Conservation (phyloP, 768 basidiomycete genomes). For the Russula sp. region DNA sequence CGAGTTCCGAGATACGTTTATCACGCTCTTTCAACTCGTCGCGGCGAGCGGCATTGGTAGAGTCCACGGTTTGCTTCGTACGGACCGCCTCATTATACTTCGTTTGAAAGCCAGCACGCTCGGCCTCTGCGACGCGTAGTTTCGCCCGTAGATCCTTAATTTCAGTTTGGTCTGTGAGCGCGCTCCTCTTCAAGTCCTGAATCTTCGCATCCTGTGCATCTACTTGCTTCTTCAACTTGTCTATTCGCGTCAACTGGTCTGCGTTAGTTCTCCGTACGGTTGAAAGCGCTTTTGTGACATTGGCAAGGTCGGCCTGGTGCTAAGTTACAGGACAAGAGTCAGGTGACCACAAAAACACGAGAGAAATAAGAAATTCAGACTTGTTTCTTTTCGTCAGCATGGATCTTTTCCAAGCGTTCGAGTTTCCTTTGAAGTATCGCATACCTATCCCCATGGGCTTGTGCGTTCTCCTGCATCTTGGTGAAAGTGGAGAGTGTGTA, state of each 20-base stretch:
- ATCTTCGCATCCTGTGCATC: slow-evolving; percentile 55
- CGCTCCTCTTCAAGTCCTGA: slow-evolving; percentile 56
- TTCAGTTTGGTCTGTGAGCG: slow-evolving; percentile 53
- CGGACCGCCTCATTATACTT: slow-evolving; percentile 55
- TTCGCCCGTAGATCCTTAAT: slow-evolving; percentile 61
- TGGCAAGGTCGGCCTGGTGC: slow-evolving; percentile 62
- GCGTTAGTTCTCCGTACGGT: slow-evolving; percentile 45
- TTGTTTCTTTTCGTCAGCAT: slow-evolving; percentile 61
- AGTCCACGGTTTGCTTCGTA: slow-evolving; percentile 48
- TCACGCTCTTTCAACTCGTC: slow-evolving; percentile 59
- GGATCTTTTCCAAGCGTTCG: slow-evolving; percentile 60
- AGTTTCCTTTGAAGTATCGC: slow-evolving; percentile 58
- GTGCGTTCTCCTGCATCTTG: slow-evolving; percentile 13
- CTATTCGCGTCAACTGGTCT: slow-evolving; percentile 53
- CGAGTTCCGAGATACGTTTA: slow-evolving; percentile 52
- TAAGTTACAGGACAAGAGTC: slow-evolving; percentile 33
- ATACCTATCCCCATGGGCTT: slow-evolving; percentile 45
- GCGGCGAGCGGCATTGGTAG: slow-evolving; percentile 48
- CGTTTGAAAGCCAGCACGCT: slow-evolving; percentile 47
- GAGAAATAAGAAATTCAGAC: slow-evolving; percentile 42
- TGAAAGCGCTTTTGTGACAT: slow-evolving; percentile 54
- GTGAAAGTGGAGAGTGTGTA: not conserved
- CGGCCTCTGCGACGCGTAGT: slow-evolving; percentile 55
- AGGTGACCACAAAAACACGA: slow-evolving; percentile 18
- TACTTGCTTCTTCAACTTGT: slow-evolving; percentile 63